These are phyloP conservation scores for Plasmodium fragile DNA, from an alignment of 169 alveolate species.

Conservation along the genomic window DNA sequence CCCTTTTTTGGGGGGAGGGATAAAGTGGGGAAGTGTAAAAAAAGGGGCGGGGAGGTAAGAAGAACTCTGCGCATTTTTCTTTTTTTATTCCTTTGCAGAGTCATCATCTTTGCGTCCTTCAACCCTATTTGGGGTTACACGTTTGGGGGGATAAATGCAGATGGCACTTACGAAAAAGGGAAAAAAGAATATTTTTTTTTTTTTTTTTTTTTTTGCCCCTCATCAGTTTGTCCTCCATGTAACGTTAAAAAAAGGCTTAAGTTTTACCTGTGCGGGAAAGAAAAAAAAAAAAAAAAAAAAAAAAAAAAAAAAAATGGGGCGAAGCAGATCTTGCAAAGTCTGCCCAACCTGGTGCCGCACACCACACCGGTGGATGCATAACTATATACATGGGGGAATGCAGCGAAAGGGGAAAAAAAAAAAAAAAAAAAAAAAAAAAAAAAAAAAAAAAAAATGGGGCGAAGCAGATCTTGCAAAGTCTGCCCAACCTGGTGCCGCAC, in stretches of 20 bases:
- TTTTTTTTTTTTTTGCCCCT: background rate
- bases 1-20: background rate
- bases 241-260: background rate
- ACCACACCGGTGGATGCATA: background rate
- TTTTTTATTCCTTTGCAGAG: background rate
- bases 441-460: background rate
- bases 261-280: background rate
- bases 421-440: conserved; percentile 4
- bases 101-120: background rate
- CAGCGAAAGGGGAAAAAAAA: background rate
- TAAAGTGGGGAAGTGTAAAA: background rate
- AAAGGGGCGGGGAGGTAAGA: background rate
- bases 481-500: background rate
- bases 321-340: background rate
- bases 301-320: background rate
- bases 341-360: background rate
- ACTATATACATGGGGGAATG: background rate
- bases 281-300: conserved; percentile 4
- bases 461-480: background rate
- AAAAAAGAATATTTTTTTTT: background rate
- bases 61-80: background rate
- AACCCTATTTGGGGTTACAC: background rate
- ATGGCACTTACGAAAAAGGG: background rate
- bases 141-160: background rate
- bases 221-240: background rate